Evolutionary conservation across 768 basidiomycete species (phyloP).

Genomic region (Boletus tomentosulus): DNA sequence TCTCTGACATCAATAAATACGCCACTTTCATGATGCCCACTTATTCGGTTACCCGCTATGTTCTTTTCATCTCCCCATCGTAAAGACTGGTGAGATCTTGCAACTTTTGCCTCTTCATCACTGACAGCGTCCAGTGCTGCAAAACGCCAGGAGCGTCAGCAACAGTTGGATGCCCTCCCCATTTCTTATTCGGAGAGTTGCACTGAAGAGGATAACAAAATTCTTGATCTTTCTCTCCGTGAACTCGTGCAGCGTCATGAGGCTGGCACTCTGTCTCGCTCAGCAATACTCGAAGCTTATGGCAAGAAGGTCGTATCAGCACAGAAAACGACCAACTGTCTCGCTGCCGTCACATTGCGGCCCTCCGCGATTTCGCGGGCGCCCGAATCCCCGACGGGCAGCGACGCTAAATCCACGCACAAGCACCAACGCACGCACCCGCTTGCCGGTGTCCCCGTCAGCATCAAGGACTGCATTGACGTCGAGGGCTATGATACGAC

Average conservation of each 20-base stretch:
- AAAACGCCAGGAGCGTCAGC: constrained; percentile 33
- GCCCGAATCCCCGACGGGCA: constrained; percentile 7
- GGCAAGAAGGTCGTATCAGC: constrained; percentile 38
- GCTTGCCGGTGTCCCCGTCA: constrained; percentile 46
- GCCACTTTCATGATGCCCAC: not conserved
- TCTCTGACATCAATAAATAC: constrained; percentile 5
- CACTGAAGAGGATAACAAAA: constrained; percentile 33
- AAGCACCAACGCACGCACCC: constrained; percentile 10
- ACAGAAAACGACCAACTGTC: constrained; percentile 45
- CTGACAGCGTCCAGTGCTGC: constrained; percentile 20
- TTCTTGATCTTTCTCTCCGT: constrained; percentile 35
- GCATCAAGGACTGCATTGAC: constrained; percentile 46
- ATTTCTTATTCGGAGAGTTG: constrained; percentile 25
- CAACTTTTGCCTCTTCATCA: not conserved
- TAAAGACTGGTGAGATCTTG: constrained; percentile 26
- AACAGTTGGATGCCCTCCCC: constrained; percentile 29
- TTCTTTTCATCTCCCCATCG: constrained; percentile 24
- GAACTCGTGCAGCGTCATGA: constrained; percentile 35
- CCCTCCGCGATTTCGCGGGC: constrained; percentile 16
- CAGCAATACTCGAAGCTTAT: constrained; percentile 36
- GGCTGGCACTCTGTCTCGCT: constrained; percentile 23
- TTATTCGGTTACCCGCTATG: constrained; percentile 10
- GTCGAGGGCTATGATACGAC: constrained; percentile 46
- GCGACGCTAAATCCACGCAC: not conserved
- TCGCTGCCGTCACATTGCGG: constrained; percentile 44